phyloP scores from a whole-genome alignment of 352 stramenopile species.

The Phytophthora foliorum region DNA sequence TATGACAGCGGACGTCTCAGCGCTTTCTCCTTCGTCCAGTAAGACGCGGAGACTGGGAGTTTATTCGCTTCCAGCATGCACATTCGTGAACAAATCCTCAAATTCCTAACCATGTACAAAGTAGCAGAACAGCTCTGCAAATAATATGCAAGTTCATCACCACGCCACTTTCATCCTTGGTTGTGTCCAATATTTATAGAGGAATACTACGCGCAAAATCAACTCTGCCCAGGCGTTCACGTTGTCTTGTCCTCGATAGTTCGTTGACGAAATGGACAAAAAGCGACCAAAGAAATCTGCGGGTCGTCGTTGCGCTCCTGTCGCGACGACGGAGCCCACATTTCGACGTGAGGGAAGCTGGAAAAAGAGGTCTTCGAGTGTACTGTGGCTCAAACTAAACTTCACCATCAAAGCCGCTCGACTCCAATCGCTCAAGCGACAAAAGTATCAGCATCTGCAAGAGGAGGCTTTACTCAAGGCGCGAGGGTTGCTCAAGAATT shows the following conservation, averaged over 20 bases:
- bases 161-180: slow-evolving; percentile 8
- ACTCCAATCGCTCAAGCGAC: slow-evolving; percentile 66
- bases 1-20: slow-evolving; percentile 33
- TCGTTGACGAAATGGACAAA: slow-evolving; percentile 7
- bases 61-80: neutral
- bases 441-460: slow-evolving; percentile 83
- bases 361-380: slow-evolving; percentile 49
- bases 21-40: slow-evolving; percentile 46
- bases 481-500: slow-evolving; percentile 70
- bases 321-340: slow-evolving; percentile 7
- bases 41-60: neutral
- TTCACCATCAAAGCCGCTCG: slow-evolving; percentile 75
- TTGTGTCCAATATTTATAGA: slow-evolving; percentile 31
- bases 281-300: slow-evolving; percentile 28
- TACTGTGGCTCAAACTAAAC: slow-evolving; percentile 81
- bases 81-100: slow-evolving; percentile 5
- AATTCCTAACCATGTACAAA: slow-evolving; percentile 5
- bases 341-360: slow-evolving; percentile 18
- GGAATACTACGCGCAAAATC: slow-evolving; percentile 2
- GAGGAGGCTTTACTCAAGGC: slow-evolving; percentile 72
- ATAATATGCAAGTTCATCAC: slow-evolving; percentile 27
- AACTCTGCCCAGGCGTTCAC: too few relatives aligned
- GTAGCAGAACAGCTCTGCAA: slow-evolving; percentile 9
- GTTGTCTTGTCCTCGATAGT: neutral
- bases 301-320: slow-evolving; percentile 1